Evolutionary conservation across 148 eudicot species (phyloP).

Genomic region (Camellia granthamiana): DNA sequence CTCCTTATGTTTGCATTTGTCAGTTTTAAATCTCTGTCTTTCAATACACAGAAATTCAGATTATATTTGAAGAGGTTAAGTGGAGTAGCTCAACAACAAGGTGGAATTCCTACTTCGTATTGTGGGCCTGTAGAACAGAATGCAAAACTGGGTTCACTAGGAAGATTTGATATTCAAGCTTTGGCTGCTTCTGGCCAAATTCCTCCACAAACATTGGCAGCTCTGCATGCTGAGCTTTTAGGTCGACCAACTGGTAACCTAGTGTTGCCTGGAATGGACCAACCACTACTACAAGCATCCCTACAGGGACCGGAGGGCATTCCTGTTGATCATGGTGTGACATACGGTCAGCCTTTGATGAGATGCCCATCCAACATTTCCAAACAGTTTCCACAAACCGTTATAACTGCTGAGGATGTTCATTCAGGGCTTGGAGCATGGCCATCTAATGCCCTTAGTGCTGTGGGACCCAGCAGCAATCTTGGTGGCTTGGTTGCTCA

Average conservation of each 20-base stretch:
- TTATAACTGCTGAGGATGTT: constrained; percentile 28
- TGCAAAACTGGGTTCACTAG: constrained; percentile 33
- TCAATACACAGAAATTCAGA: constrained; percentile 50
- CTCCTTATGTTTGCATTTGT: neutral
- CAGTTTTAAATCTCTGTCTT: neutral
- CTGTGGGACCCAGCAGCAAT: constrained; percentile 25
- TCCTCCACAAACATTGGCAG: constrained; percentile 48
- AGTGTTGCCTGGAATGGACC: constrained; percentile 35
- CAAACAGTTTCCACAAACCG: constrained; percentile 29
- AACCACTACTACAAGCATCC: constrained; percentile 34
- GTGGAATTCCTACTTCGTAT: constrained; percentile 34
- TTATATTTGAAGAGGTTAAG: constrained; percentile 48
- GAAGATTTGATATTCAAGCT: constrained; percentile 45
- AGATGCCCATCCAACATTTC: constrained; percentile 38
- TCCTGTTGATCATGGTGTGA: constrained; percentile 29
- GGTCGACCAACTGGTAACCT: constrained; percentile 39
- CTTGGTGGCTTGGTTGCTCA: constrained; percentile 23
- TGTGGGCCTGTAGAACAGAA: constrained; percentile 45
- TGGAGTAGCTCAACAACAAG: constrained; percentile 48
- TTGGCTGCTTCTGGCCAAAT: constrained; percentile 52
- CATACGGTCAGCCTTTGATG: constrained; percentile 39
- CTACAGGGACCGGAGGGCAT: constrained; percentile 29
- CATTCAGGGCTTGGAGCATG: constrained; percentile 29
- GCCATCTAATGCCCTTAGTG: constrained; percentile 28
- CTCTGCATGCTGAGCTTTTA: constrained; percentile 50